Conservation (phyloP, 208 protist species). For the Acanthamoeba castellanii region DNA sequence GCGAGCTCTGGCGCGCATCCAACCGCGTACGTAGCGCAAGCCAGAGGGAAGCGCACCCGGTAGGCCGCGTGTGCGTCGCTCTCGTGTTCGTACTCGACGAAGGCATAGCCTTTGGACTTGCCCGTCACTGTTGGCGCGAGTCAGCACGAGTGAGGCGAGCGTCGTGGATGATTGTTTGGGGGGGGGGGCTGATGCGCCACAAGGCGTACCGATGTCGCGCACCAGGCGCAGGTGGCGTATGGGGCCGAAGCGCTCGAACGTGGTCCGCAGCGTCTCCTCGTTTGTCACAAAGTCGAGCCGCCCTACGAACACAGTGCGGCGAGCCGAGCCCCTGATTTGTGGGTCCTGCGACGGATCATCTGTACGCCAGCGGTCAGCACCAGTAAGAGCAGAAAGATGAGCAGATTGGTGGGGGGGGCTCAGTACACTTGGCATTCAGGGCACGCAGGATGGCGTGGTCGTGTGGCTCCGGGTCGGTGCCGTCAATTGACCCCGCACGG, state of each 20-base stretch:
- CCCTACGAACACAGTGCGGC: constrained; percentile 76
- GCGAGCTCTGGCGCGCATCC: not conserved
- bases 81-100: constrained; percentile 79
- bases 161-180: not conserved
- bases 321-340: constrained; percentile 51
- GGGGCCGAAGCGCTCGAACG: constrained; percentile 68
- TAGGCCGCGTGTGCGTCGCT: not conserved
- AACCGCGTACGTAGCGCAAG: not conserved
- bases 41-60: not conserved
- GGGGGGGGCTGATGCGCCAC: not conserved
- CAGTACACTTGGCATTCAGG: constrained; percentile 74
- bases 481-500: constrained; percentile 78
- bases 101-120: constrained; percentile 77
- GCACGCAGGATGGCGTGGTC: constrained; percentile 78
- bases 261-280: constrained; percentile 65
- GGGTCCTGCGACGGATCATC: constrained; percentile 72
- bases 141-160: not conserved
- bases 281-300: constrained; percentile 57
- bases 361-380: not conserved
- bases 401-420: not conserved
- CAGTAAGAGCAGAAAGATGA: not conserved
- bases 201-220: constrained; percentile 73
- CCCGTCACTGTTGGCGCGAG: constrained; percentile 76
- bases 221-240: constrained; percentile 65
- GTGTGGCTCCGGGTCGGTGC: constrained; percentile 78